Evolutionary conservation across 805 yeast genomes (phyloP), one percentile per base, ranked within the genome.

Genomic region (Zygoascus tannicola): DNA sequence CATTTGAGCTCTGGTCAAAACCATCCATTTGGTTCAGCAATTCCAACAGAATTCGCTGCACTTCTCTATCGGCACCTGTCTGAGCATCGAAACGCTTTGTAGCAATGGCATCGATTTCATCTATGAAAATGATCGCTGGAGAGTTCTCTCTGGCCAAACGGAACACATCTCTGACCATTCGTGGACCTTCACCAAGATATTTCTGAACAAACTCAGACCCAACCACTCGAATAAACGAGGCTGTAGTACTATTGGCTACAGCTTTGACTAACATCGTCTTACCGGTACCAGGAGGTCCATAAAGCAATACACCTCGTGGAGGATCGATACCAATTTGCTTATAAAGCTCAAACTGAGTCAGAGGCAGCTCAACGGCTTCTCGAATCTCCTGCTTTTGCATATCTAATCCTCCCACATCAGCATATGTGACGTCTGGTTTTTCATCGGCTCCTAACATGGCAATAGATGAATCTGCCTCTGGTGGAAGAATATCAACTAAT

Each of bases 241-340:
- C 98, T 1, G 95, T 85, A 3, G 97, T 82, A 45, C 90, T 80
- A 66, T 92, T 90, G 10, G 99, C 99, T 38, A 92, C 99, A 0
- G 99, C 98, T 66, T 92, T 92, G 40, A 92, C 99, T 61, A 92
- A 75, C 97, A 92, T 88, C 19, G 99, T 92, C 65, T 92, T 92
- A 58, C 99, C 99, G 1, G 98, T 92, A 63, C 99, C 99, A 39
- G 99, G 99, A 8, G 98, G 97, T n/a, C 99, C 99, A 66, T 92
- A 92, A 49, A 92, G 71, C 54, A 92, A 68, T 23, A 92, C 98
- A 57, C 99, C 99, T 54, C 97, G 80, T 50, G 99, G 99, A 16
- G 98, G 98, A 58, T 92, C 97, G 52, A 92, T 88, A 67, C 99
- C 99, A 59, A 92, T 92, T 66, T 92, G 97, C 59, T 85, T 83